Percentiles rank a stretch among this genome's conserved stretches.
Conservation (phyloP, 352 stramenopile species). For the Globisporangium takayamanum region DNA sequence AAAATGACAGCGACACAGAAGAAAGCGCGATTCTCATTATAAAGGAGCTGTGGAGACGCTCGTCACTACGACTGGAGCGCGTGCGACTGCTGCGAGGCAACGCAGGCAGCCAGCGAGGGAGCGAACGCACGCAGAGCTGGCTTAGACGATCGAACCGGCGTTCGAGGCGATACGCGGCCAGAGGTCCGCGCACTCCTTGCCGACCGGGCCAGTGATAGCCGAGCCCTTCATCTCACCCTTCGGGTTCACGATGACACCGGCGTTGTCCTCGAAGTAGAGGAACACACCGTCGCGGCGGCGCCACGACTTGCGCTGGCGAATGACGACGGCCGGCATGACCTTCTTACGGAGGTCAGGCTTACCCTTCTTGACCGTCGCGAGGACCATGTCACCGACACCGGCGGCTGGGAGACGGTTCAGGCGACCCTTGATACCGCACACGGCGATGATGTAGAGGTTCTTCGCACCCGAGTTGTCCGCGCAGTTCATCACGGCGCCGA, state of each 20-base stretch:
- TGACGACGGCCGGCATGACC: conserved; percentile 99
- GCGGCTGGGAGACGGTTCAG: conserved; percentile 98
- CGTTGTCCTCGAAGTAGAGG: conserved; percentile 99
- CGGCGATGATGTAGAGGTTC: conserved; percentile 99
- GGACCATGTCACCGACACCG: conserved; percentile 99
- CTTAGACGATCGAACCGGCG: conserved; percentile 99
- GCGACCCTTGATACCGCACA: conserved; percentile 98
- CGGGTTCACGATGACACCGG: conserved; percentile 99
- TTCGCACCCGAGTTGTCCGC: conserved; percentile 99
- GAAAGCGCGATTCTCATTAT: conserved; percentile 25
- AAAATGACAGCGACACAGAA: conserved; percentile 11
- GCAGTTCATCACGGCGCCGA: conserved; percentile 99
- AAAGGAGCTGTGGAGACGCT: conserved; percentile 2
- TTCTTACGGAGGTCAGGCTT: conserved; percentile 99
- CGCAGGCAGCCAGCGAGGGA: background rate
- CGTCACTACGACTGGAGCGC: background rate
- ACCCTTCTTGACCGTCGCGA: conserved; percentile 99
- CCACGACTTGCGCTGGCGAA: conserved; percentile 99
- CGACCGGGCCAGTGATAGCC: conserved; percentile 98
- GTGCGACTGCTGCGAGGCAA: background rate
- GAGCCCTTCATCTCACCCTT: conserved; percentile 99
- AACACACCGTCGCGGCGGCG: conserved; percentile 99
- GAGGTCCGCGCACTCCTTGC: conserved; percentile 99
- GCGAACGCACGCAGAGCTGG: conserved; percentile 1
- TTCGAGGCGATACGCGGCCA: conserved; percentile 99